These are phyloP conservation scores for Aspergillus sp. DNA, from an alignment of 2,329 filamentous ascomycete species.

Conservation along the genomic window DNA sequence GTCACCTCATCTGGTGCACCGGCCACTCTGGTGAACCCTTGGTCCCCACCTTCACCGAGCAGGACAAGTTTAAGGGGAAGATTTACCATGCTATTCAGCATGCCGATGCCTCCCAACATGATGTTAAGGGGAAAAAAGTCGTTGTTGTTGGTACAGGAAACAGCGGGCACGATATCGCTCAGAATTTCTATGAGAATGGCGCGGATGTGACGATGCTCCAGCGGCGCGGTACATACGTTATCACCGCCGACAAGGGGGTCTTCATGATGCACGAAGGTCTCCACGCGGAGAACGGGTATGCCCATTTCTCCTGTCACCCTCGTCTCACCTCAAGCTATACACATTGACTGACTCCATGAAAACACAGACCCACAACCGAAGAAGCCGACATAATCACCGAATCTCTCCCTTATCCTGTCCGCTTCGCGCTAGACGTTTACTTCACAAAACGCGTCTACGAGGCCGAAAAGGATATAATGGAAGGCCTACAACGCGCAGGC, in stretches of 20 bases:
- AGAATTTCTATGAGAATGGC: slow-evolving; percentile 56
- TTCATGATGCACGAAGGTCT: slow-evolving; percentile 51
- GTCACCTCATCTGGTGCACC: slow-evolving; percentile 55
- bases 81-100: slow-evolving; percentile 52
- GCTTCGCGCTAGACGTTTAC: slow-evolving; percentile 51
- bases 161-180: slow-evolving; percentile 56
- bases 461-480: slow-evolving; percentile 49
- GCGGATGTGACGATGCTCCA: slow-evolving; percentile 60
- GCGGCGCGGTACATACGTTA: slow-evolving; percentile 56
- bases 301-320: neutral
- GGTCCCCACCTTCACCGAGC: slow-evolving; percentile 47
- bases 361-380: slow-evolving; percentile 50
- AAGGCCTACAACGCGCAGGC: slow-evolving; percentile 53
- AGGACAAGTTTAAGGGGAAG: slow-evolving; percentile 48
- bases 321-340: neutral
- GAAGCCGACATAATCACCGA: slow-evolving; percentile 56
- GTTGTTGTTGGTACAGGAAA: slow-evolving; percentile 56
- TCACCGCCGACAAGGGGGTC: slow-evolving; percentile 50
- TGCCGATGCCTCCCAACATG: slow-evolving; percentile 43
- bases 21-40: slow-evolving; percentile 51
- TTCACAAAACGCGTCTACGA: slow-evolving; percentile 47
- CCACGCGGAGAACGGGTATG: slow-evolving; percentile 51
- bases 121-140: slow-evolving; percentile 50
- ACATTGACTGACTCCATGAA: neutral
- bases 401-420: slow-evolving; percentile 53